These are phyloP conservation scores for Stagonosporopsis vannaccii DNA, from an alignment of 2,329 filamentous ascomycete genomes.

Conservation along the genomic window DNA sequence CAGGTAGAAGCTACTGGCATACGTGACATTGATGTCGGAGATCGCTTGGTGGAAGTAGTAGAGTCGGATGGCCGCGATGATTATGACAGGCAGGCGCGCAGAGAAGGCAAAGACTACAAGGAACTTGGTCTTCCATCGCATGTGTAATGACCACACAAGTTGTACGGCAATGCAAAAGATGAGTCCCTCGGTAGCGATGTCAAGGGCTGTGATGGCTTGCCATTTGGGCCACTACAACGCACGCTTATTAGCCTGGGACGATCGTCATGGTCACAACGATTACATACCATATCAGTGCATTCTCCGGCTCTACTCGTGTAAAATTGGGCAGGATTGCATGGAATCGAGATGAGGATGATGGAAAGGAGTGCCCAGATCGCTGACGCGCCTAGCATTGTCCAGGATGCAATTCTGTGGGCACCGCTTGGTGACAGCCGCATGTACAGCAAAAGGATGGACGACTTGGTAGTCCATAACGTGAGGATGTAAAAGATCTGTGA, in stretches of 20 bases:
- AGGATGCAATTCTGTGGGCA: conserved; percentile 30
- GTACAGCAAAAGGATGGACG: conserved; percentile 38
- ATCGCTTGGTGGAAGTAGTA: conserved; percentile 34
- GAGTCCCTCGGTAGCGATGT: conserved; percentile 36
- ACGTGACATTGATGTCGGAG: conserved; percentile 23
- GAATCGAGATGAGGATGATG: conserved; percentile 35
- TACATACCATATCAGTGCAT: conserved; percentile 35
- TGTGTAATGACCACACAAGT: conserved; percentile 39
- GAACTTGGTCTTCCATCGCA: conserved; percentile 34
- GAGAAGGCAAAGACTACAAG: conserved; percentile 41
- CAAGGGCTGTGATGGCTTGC: conserved; percentile 37
- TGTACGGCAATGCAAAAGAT: conserved; percentile 40
- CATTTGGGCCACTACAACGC: conserved; percentile 37
- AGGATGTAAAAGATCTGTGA: conserved; percentile 42
- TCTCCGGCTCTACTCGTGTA: conserved; percentile 22
- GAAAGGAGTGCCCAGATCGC: conserved; percentile 33
- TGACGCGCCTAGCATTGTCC: conserved; percentile 27
- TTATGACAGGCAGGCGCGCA: conserved; percentile 39
- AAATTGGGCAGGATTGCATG: conserved; percentile 33
- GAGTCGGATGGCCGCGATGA: conserved; percentile 34
- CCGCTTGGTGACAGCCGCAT: conserved; percentile 37
- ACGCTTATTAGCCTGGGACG: conserved; percentile 4
- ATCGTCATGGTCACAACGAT: no score
- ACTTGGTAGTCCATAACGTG: conserved; percentile 39
- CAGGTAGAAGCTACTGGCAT: conserved; percentile 31